Evolutionary conservation across 2,329 filamentous ascomycete genomes (phyloP).

Genomic region (Paracoccidioides lutzii): DNA sequence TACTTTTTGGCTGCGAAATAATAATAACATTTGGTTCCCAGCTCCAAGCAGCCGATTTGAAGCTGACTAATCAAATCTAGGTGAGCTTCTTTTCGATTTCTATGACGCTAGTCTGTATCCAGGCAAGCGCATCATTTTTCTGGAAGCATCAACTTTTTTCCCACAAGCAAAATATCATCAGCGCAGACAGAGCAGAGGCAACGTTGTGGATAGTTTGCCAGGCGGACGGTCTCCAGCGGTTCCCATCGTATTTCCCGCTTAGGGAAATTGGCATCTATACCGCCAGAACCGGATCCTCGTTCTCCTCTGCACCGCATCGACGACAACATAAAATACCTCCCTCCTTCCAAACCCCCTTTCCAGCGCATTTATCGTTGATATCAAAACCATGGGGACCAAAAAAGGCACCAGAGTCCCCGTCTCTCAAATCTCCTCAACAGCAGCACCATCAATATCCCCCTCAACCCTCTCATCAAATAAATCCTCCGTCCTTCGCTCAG

Average conservation of each 20-base stretch:
- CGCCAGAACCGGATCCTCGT: too few species aligned
- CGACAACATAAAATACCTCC: neutral
- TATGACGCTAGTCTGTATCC: neutral
- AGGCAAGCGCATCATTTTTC: neutral
- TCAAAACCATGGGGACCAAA: conserved; percentile 31
- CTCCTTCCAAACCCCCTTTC: neutral
- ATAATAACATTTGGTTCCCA: too few species aligned
- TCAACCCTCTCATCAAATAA: conserved; percentile 25
- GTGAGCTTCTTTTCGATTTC: neutral
- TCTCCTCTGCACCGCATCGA: too few species aligned
- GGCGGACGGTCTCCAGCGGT: too few species aligned
- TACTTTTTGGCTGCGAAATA: too few species aligned
- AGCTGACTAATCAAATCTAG: neutral
- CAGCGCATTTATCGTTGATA: neutral
- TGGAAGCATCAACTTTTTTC: conserved; percentile 4
- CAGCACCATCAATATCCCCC: conserved; percentile 25
- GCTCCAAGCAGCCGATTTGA: too few species aligned
- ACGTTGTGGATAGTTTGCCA: too few species aligned
- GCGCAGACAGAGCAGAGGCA: too few species aligned
- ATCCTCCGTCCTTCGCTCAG: conserved; percentile 37
- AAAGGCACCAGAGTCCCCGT: conserved; percentile 31
- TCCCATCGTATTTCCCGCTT: too few species aligned
- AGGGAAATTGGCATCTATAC: too few species aligned
- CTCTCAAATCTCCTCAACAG: conserved; percentile 33
- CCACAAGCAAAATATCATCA: conserved; percentile 1